phyloP scores from a whole-genome alignment of 2,329 filamentous ascomycete species.

The Stylonectria norvegica region DNA sequence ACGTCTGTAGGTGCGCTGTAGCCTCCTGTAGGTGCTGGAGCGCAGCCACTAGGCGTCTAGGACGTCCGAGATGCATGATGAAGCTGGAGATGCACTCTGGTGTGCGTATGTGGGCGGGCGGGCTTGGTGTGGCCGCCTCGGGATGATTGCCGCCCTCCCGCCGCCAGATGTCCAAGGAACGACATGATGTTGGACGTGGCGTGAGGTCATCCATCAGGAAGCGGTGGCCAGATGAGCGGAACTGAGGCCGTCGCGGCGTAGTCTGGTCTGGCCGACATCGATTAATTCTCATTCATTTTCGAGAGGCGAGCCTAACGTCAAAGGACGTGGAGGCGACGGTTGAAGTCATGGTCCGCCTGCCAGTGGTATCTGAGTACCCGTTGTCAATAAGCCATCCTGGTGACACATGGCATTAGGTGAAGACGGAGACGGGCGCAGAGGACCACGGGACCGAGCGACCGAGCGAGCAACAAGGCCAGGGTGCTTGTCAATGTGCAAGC shows the following conservation, averaged over 20 bases:
- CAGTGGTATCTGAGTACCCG: neutral
- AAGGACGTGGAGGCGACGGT: too few relatives aligned
- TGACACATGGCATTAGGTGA: constrained; percentile 1
- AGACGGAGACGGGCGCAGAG: too few relatives aligned
- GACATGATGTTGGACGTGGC: constrained; percentile 23
- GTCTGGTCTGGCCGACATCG: too few relatives aligned
- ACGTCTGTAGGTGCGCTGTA: constrained; percentile 7
- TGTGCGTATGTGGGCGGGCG: neutral
- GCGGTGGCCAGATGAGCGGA: constrained; percentile 13
- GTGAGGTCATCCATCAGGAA: constrained; percentile 11
- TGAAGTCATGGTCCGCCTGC: too few relatives aligned
- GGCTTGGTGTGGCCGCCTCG: constrained; percentile 9
- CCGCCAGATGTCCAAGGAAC: constrained; percentile 3
- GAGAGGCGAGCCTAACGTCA: too few relatives aligned
- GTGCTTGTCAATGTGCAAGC: too few relatives aligned
- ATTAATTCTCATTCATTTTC: too few relatives aligned
- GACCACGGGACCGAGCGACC: too few relatives aligned
- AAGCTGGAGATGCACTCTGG: neutral
- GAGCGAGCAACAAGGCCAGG: too few relatives aligned
- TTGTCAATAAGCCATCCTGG: neutral
- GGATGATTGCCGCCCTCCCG: constrained; percentile 15
- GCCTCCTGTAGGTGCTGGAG: constrained; percentile 1
- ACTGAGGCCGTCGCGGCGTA: constrained; percentile 6
- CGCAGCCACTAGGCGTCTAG: neutral
- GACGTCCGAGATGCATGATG: neutral